A percentile compares a stretch with the other conserved stretches of the same genome.
phyloP scores from a whole-genome alignment of 306 rosid genomes.

The Dalbergia cultrata region DNA sequence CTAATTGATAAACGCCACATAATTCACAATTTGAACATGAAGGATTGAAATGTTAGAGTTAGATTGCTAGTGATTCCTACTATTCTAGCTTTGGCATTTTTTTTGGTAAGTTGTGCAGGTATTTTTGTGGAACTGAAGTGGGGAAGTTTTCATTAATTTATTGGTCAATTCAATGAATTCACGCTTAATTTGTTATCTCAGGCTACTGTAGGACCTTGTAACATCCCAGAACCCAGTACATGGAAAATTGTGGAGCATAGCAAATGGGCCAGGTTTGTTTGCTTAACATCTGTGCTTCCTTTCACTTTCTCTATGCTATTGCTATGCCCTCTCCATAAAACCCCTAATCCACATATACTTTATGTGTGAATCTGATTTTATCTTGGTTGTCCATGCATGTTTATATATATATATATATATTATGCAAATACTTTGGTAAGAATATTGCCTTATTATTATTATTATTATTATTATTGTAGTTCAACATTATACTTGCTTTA shows the following conservation, averaged over 20 bases:
- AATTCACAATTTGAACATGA: constrained; percentile 5
- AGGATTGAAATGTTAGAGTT: constrained; percentile 31
- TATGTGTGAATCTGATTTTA: constrained; percentile 21
- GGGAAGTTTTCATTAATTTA: not conserved
- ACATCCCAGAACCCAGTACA: constrained; percentile 79
- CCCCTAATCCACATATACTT: constrained; percentile 14
- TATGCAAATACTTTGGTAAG: constrained; percentile 21
- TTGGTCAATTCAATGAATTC: not conserved
- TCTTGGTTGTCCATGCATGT: constrained; percentile 14
- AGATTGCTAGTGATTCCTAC: not conserved
- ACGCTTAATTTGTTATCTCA: constrained; percentile 50
- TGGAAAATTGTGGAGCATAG: constrained; percentile 93
- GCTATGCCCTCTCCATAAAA: not conserved
- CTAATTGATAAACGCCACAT: not conserved
- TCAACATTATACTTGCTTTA: not conserved
- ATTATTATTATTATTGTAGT: not conserved
- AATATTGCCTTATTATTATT: not conserved
- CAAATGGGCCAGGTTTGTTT: constrained; percentile 94
- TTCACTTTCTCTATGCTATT: constrained; percentile 29
- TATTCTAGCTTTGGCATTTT: constrained; percentile 9
- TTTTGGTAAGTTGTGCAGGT: not conserved
- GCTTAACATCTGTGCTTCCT: constrained; percentile 29
- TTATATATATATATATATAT: not conserved
- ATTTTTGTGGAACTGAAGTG: not conserved
- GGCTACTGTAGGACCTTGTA: constrained; percentile 91